Evolutionary conservation across 83 land plant genomes (phyloP), one percentile per base, ranked within the genome.

Genomic region (Isoetes engelmannii): DNA sequence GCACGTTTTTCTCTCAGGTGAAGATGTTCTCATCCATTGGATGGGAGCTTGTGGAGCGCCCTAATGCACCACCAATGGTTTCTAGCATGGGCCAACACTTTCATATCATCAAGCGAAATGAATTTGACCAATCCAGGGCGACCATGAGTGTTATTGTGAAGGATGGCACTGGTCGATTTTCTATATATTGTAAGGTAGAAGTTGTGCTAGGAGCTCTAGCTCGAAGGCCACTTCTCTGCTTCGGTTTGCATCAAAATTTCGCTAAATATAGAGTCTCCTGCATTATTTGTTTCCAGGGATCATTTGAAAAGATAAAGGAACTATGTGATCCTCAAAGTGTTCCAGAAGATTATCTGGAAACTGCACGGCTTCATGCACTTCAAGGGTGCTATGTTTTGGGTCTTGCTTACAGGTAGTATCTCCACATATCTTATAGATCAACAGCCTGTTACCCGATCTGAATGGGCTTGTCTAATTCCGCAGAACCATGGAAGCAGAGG

Each of bases 321-420:
- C 51, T 79, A 47, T 69, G 81, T 50, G 46, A 46, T 43, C 1
- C 12, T 19, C 43, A 19, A 6, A 75, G 72, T 43, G 55, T 79
- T 9, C 78, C 78, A 15, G 13, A 9, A 41, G 56, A 74, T 64
- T 79, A 74, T 44, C 20, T 79, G 41, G 60, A 57, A 18, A 71
- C 68, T 6, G 81, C 81, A 44, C 81, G 60, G 37, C 43, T 44
- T n/a, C 79, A 79, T 57, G 81, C 81, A 17, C 78, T 79, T 65
- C 70, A 79, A 43, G 81, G 81, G 46, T 79, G 81, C 63, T 79
- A 79, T 42, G 81, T 79, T 7, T 74, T 79, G 21, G 68, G 80
- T 61, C 47, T 79, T n/a, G 81, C 70, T 21, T 55, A 74, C 74
- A 79, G 74, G 81, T 79, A 51, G 12, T 54, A 15, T 47, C 37